Evolutionary conservation across 306 rosid genomes (phyloP), one percentile per base, ranked within the genome.

Genomic region (Pterocarpus santalinus): DNA sequence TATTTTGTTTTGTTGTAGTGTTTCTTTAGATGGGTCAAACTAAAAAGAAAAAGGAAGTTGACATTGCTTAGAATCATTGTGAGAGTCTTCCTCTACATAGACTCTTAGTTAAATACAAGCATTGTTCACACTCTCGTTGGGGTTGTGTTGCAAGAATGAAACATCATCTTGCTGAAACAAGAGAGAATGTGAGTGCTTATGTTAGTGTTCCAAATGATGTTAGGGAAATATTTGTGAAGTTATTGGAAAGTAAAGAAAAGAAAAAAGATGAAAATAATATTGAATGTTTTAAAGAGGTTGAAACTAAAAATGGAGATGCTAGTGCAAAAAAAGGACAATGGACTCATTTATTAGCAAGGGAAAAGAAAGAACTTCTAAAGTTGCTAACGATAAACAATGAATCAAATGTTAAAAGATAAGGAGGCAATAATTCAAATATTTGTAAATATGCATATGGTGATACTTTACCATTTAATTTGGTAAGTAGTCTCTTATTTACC

Each of bases 381-480:
- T 14, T 52, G 57, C 28, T 4, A 47, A 49, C 0, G 14, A 46
- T 2, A 3, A 17, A 46, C 56, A 49, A 49, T 49, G 56, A 49
- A 49, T 4, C 16, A 49, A 15, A 30, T 35, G 8, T 3, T n/a
- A 7, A 52, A 71, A 71, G 34, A 71, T 71, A 33, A 13, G 8
- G 34, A 28, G 4, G 8, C 6, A 4, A 34, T 8, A 1, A 52
- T 71, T 34, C 9, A 34, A 49, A 71, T 0, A 52, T 52, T 15
- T 51, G 64, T 9, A 51, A 34, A 2, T 71, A 47, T 1, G 52
- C 52, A 1, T 52, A n/a, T 53, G 57, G 39, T 2, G 39, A 56
- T 73, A 41, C 28, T 6, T 58, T 55, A 6, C 22, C 65, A 9
- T 55, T 73, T 47, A 73, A 57, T 58, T 73, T 39, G 28, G 38